Percentiles rank a stretch among this genome's conserved stretches.
Evolutionary conservation across 345 rosid genomes (phyloP).

Genomic region (Aethionema arabicum): DNA sequence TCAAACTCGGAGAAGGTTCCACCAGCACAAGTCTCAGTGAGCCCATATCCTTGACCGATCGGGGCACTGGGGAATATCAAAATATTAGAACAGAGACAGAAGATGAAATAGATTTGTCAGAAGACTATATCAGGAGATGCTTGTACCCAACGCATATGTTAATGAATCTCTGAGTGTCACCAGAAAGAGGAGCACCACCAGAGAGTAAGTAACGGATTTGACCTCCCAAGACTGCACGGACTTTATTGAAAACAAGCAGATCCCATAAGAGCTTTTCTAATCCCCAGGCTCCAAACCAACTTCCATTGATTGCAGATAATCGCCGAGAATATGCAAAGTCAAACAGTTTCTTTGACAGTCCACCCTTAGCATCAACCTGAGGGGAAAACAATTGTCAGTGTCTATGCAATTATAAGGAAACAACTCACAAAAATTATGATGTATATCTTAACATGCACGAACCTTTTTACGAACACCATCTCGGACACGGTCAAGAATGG

Average conservation of each 20-base stretch:
- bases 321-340: constrained; percentile 91
- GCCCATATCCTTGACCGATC: constrained; percentile 98
- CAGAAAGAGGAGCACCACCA: constrained; percentile 98
- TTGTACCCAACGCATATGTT: constrained; percentile 95
- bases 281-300: constrained; percentile 98
- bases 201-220: constrained; percentile 88
- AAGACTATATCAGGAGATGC: constrained; percentile 27
- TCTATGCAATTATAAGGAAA: neutral
- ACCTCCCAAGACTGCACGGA: constrained; percentile 87
- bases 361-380: constrained; percentile 90
- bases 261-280: constrained; percentile 81
- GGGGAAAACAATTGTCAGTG: constrained; percentile 18
- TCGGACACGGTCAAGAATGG: constrained; percentile 96
- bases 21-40: constrained; percentile 98
- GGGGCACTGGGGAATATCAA: constrained; percentile 67
- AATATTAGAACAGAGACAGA: constrained; percentile 4
- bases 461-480: constrained; percentile 98
- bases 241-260: constrained; percentile 79
- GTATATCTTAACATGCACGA: constrained; percentile 19
- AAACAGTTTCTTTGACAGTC: constrained; percentile 70
- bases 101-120: neutral
- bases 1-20: constrained; percentile 97
- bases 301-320: constrained; percentile 88
- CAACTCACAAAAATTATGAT: constrained; percentile 5
- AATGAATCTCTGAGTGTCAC: constrained; percentile 97